Evolutionary conservation across 169 alveolate species (phyloP), one percentile per base, ranked within the genome.

Genomic region (Cryptosporidium xiaoi): DNA sequence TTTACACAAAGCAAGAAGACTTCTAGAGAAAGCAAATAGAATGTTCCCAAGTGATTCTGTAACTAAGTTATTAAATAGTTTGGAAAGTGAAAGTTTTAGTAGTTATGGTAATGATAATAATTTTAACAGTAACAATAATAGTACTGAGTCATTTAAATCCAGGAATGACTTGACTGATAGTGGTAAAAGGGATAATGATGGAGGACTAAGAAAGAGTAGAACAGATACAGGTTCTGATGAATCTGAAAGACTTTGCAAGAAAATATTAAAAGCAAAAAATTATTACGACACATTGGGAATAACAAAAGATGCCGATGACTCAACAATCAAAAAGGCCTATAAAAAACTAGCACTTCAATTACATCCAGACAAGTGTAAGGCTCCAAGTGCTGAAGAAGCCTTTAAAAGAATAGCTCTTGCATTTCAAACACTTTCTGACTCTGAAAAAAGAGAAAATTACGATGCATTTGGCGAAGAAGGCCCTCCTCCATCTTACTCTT

Each of bases 351-450:
- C 99, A 18, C 93, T 97, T 64, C 95, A 95, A 91, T 94, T 95
- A 82, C 99, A 98, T 84, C 99, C 99, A 13, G 99, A 98, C 92
- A 96, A 97, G 91, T 96, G 97, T 91, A 87, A 95, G 51, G 98
- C 98, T 36, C 97, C 97, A 46, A 92, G 96, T 55, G 97, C 99
- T 2, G 97, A 97, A 46, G 99, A 97, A 82, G 99, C 99, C 44
- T 95, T 95, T 92, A 97, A 97, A 87, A 96, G 93, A 91, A 96
- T 97, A 60, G 93, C 96, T 60, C 91, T 92, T 77, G 98, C 99
- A 12, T 96, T 94, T 82, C 98, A 96, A 82, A 94, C 97, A 65
- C 84, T 97, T 65, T 95, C 94, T 62, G 96, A 95, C 83, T 92
- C 96, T 18, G 97, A 95, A 66, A 93, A 93, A 82, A 94, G 98